Base-by-base conservation (phyloP, 139 green algal genomes). In the Micractinium sp. region DNA sequence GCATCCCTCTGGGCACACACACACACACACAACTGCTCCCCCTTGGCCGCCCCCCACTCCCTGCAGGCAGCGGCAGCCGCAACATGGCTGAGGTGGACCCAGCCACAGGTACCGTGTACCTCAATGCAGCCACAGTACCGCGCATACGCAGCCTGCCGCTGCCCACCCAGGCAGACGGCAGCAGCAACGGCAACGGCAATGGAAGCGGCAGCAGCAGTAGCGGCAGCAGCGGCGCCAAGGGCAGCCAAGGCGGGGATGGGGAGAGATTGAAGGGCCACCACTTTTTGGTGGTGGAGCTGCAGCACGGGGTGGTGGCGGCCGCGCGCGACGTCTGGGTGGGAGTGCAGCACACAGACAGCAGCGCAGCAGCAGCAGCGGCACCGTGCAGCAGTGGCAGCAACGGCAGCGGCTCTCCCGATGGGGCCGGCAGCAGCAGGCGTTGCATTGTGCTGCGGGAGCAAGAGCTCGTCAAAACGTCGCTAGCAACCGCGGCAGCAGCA, bases 71-170 rank as follows among this genome's bases (percentile, higher is more conserved):
- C 41, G 89, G 88, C 39, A 41, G 66, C 13, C 89, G 95, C 5
- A 91, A 93, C 82, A 96, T 96, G 93, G 93, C 92, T 23, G 71
- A 87, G 22, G 88, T 96, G 22, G 91, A 96, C 53, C 33, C 83
- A 22, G 3, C 38, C 18, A 93, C 76, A 9, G 91, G 93, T 53
- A 95, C 93, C 16, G 82, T 96, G 4, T 93, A 87, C 76, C 89
- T 96, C 2, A 97, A 97, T 73, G 88, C 92, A 33, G 95, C 95
- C 20, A 94, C 95, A 36, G 95, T 97, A 75, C 95, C 95, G 23
- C 86, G 95, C 31, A 88, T 94, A 29, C 66, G 81, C 14, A 27
- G 39, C 56, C 47, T 89, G 25, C 86, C 75, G 61, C 35, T 31
- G 27, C n/a, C 73, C 5, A 38, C 13, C 71, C 71, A 77, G 25